These are phyloP conservation scores for Sclerotinia minor DNA, from an alignment of 2,329 filamentous ascomycete genomes.

Conservation along the genomic window DNA sequence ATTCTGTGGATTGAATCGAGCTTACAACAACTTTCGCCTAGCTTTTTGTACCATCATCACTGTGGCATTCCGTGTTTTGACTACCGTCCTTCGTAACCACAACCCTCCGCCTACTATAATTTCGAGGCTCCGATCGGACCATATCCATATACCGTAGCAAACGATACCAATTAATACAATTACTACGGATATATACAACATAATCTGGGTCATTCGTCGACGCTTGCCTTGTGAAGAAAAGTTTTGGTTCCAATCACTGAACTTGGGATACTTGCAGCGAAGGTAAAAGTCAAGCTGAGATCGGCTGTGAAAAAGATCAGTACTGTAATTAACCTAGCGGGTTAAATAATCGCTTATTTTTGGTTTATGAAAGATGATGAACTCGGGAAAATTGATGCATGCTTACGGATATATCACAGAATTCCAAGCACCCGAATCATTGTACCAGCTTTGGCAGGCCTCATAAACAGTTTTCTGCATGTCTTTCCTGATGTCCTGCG, in stretches of 20 bases:
- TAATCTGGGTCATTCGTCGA: not conserved
- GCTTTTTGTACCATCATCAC: not conserved
- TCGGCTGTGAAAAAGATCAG: not conserved
- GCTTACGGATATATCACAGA: not conserved
- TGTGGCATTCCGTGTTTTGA: not conserved
- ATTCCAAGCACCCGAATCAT: not conserved
- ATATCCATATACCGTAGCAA: not conserved
- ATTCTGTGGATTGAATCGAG: not conserved
- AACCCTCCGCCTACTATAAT: not conserved
- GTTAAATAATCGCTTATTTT: not conserved
- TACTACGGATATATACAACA: not conserved
- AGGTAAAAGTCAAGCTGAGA: constrained; percentile 2
- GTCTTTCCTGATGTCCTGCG: constrained; percentile 48
- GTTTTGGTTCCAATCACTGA: not conserved
- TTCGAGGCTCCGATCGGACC: not conserved
- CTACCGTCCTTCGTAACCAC: not conserved
- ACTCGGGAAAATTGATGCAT: not conserved
- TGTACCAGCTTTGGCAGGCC: not conserved
- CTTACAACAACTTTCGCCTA: not conserved
- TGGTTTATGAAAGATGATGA: not conserved
- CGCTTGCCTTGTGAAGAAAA: not conserved
- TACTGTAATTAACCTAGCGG: not conserved
- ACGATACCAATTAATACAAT: not conserved
- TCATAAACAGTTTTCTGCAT: constrained; percentile 42
- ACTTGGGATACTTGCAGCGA: not conserved